Percentiles rank a stretch among this genome's conserved stretches.
These are phyloP conservation scores for Saitozyma sp. DNA, from an alignment of 768 basidiomycete genomes.

Conservation along the genomic window DNA sequence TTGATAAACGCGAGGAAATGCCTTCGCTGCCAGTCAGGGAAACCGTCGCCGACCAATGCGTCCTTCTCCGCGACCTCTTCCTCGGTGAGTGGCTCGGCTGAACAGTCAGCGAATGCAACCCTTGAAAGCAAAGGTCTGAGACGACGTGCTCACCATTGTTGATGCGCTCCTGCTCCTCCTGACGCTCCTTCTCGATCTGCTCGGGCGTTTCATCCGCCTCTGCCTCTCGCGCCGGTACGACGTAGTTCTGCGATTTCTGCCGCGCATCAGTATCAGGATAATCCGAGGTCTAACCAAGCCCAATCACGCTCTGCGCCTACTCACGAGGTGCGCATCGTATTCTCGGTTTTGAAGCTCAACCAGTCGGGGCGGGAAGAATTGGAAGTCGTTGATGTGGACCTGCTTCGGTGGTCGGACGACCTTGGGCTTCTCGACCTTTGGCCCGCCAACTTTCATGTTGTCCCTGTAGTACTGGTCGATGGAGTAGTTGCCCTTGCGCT, in stretches of 20 bases:
- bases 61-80: conserved; percentile 83
- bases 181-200: conserved; percentile 75
- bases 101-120: neutral
- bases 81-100: conserved; percentile 86
- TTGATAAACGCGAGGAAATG: conserved; percentile 91
- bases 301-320: neutral
- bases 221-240: conserved; percentile 63
- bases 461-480: conserved; percentile 96
- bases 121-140: neutral
- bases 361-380: conserved; percentile 85
- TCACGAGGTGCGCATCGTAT: conserved; percentile 53
- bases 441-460: conserved; percentile 70
- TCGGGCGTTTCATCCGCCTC: conserved; percentile 75
- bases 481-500: conserved; percentile 83
- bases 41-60: conserved; percentile 70
- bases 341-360: conserved; percentile 83
- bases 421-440: conserved; percentile 74
- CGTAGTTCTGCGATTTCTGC: conserved; percentile 51
- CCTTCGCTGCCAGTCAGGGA: conserved; percentile 85
- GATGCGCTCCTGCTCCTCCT: conserved; percentile 78
- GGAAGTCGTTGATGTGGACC: conserved; percentile 84
- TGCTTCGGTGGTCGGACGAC: conserved; percentile 85
- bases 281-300: conserved; percentile 46
- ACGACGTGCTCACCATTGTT: conserved; percentile 65
- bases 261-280: neutral